Conservation (phyloP, 192 early-diverging fungal genomes). For the Phycomyces nitens region DNA sequence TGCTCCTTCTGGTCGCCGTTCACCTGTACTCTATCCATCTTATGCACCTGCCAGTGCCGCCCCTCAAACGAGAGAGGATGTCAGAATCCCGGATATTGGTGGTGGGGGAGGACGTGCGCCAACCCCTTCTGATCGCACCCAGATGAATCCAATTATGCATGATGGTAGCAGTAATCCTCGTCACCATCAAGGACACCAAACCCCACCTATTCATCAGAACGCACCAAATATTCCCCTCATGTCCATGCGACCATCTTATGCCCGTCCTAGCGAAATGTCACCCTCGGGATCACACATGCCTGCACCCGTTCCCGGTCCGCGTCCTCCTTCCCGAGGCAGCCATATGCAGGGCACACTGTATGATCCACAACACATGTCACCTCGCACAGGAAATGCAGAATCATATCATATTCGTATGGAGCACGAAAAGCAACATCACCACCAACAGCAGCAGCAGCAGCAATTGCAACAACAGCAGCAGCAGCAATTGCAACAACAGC, state of each 20-base stretch:
- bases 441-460: no score
- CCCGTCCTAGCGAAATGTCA: background rate
- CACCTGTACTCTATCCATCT: slow-evolving; percentile 19
- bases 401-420: background rate
- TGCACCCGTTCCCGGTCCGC: background rate
- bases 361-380: background rate
- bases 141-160: slow-evolving; percentile 32
- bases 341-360: background rate
- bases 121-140: slow-evolving; percentile 27
- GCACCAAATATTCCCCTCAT: background rate
- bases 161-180: background rate
- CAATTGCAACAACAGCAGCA: no score
- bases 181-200: background rate
- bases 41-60: slow-evolving; percentile 1
- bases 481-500: background rate
- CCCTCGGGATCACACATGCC: background rate
- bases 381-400: background rate
- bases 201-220: background rate
- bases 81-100: slow-evolving; percentile 33
- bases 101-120: slow-evolving; percentile 26
- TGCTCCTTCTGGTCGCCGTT: slow-evolving; percentile 18
- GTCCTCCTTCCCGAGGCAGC: background rate
- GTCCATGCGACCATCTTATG: background rate
- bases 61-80: slow-evolving; percentile 4
- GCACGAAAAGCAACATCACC: background rate